A percentile compares a stretch with the other conserved stretches of the same genome.
Conservation (phyloP, 805 yeast species). For the Candida koratica region DNA sequence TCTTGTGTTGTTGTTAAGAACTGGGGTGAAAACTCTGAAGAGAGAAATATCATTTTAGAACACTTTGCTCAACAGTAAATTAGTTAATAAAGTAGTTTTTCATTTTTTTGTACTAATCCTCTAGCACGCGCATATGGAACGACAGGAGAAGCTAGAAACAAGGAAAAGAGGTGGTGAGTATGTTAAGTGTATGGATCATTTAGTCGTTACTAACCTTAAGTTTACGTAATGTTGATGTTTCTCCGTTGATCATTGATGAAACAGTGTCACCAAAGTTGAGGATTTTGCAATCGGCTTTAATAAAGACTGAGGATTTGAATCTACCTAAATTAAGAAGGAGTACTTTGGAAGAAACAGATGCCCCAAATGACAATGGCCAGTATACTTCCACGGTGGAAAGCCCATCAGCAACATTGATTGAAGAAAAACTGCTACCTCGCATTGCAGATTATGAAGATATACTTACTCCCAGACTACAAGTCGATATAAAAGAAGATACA, state of each 20-base stretch:
- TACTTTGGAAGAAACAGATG: background rate
- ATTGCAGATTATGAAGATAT: slow-evolving; percentile 1
- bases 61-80: slow-evolving; percentile 64
- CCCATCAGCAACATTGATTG: background rate
- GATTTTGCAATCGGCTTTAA: slow-evolving; percentile 24
- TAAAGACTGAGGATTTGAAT: slow-evolving; percentile 19
- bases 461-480: background rate
- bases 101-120: background rate
- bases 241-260: slow-evolving; percentile 9
- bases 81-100: background rate
- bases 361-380: background rate
- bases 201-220: slow-evolving; percentile 8
- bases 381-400: background rate
- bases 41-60: slow-evolving; percentile 92
- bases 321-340: slow-evolving; percentile 12
- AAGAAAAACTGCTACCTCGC: too few relatives aligned
- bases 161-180: slow-evolving; percentile 43
- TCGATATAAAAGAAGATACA: background rate
- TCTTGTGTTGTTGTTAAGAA: slow-evolving; percentile 98
- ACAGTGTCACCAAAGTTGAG: slow-evolving; percentile 11
- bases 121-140: slow-evolving; percentile 5
- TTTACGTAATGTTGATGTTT: slow-evolving; percentile 13
- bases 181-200: slow-evolving; percentile 16
- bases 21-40: slow-evolving; percentile 99
- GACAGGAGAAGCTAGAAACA: slow-evolving; percentile 24